Evolutionary conservation across 805 yeast genomes (phyloP), one percentile per base, ranked within the genome.

Genomic region (Schwanniomyces pseudopolymorphus): DNA sequence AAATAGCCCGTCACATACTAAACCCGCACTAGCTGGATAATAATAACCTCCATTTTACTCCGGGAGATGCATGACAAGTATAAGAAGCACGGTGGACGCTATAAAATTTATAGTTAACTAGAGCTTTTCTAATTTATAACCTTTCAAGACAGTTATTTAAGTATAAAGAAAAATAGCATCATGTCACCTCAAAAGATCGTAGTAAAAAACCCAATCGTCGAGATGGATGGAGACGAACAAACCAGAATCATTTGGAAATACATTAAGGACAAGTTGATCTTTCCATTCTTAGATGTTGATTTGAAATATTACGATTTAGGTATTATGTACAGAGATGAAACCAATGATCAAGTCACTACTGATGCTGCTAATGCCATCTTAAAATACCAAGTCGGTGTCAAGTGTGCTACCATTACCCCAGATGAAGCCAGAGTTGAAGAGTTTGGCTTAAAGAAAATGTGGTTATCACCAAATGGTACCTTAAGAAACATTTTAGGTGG

Each of bases 381-480:
- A 67, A 80, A 90, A 69, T 85, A 89, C 67, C 87, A 89, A 45
- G 98, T 92, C 47, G 98, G 96, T 25, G 89, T 92, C 58, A 92
- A 92, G 74, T 92, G 98, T 75, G 98, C 98, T 47, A 92, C 98
- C 43, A 92, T 92, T 67, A 92, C 98, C n/a, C 97, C 98, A 6
- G 96, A 89, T 64, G 98, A 92, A 74, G 94, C 89, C 40, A 83
- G 98, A 61, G 97, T 92, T 44, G 75, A 87, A 68, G 98, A 92
- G 70, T 92, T 89, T 70, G 74, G 79, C 46, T 79, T 92, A 68
- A 90, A 92, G 75, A 87, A 90, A 69, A 92, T 92, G 98, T 92
- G 97, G 97, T 78, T 86, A 49, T 89, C 96, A 13, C 98, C 98
- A 53, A 92, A 92, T 70, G 98, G 98, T 50, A 92, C 98, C 42